Percentiles rank a stretch among this genome's conserved stretches.
Conservation (phyloP, 495 filamentous ascomycete genomes). For the Parathielavia hyrcaniae region DNA sequence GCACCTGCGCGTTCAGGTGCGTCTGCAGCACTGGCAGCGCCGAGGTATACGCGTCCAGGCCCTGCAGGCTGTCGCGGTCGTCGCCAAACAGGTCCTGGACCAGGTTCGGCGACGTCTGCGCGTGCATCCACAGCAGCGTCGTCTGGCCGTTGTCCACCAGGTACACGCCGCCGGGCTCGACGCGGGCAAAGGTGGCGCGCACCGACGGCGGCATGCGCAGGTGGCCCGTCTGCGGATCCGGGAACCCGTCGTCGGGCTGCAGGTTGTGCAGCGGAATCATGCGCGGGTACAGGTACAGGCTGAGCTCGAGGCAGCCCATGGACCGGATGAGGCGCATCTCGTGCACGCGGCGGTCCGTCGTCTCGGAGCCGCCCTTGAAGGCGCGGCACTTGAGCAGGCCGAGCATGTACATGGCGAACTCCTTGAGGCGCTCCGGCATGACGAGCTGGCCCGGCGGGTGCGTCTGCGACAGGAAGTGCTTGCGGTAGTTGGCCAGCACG, state of each 20-base stretch:
- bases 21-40: conserved; percentile 77
- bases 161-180: conserved; percentile 95
- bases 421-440: conserved; percentile 91
- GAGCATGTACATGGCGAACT: conserved; percentile 97
- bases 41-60: conserved; percentile 71
- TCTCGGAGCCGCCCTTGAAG: conserved; percentile 89
- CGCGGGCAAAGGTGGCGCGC: conserved; percentile 81
- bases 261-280: conserved; percentile 91
- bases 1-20: conserved; percentile 88
- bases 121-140: conserved; percentile 87
- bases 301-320: conserved; percentile 78
- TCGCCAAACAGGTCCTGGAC: conserved; percentile 86
- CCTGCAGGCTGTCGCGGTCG: conserved; percentile 61
- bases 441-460: conserved; percentile 92
- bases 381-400: conserved; percentile 84
- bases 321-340: conserved; percentile 85
- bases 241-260: conserved; percentile 78
- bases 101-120: conserved; percentile 66
- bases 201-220: conserved; percentile 68
- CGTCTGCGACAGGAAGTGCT: conserved; percentile 69
- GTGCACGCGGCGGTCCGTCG: conserved; percentile 84
- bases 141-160: conserved; percentile 94
- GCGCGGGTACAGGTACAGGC: conserved; percentile 89
- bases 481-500: conserved; percentile 87
- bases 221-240: conserved; percentile 72